A percentile compares a stretch with the other conserved stretches of the same genome.
Evolutionary conservation across 176 grass and related monocot species (phyloP).

Genomic region (Triticum aestivum): IWGSC_CS_RefSeq_v2.1 NC_057801.1:114478528-114479027

Average conservation of each 20-base stretch:
- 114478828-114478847: slow-evolving; percentile 30
- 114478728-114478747: slow-evolving; percentile 4
- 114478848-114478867: slow-evolving; percentile 10
- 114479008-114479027: slow-evolving; percentile 35
- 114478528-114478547: too few relatives aligned
- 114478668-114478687: too few relatives aligned
- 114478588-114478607: too few relatives aligned
- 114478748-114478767: neutral
- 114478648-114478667: too few relatives aligned
- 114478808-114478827: slow-evolving; percentile 1
- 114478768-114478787: neutral
- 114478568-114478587: too few relatives aligned
- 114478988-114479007: slow-evolving; percentile 14
- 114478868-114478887: neutral
- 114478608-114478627: too few relatives aligned
- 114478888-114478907: neutral
- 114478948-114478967: neutral
- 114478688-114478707: too few relatives aligned
- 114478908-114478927: neutral
- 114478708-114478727: neutral
- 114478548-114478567: too few relatives aligned
- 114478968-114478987: slow-evolving; percentile 8
- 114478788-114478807: slow-evolving; percentile 15
- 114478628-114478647: too few relatives aligned
- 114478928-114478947: neutral